These are phyloP conservation scores for Lactifluus echinatus DNA, from an alignment of 768 basidiomycete species.

Conservation along the genomic window DNA sequence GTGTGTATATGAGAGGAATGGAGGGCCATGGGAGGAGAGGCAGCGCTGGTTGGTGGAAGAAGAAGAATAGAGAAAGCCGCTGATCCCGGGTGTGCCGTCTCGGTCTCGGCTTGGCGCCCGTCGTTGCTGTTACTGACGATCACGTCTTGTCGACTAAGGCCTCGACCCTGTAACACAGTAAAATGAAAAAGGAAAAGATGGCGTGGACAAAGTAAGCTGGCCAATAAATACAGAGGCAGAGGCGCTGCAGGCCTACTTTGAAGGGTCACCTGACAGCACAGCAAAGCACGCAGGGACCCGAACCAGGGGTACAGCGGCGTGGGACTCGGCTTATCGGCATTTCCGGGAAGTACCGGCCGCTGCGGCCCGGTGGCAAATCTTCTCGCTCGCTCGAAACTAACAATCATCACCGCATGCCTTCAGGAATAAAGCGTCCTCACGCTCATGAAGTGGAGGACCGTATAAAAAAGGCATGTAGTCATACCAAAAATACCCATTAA, in stretches of 20 bases:
- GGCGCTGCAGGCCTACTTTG: too few species aligned
- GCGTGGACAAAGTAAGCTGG: too few species aligned
- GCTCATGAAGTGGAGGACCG: not conserved
- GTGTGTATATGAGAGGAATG: constrained; percentile 1
- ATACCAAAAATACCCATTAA: not conserved
- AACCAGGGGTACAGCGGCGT: too few species aligned
- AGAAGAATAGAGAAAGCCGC: not conserved
- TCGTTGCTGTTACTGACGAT: not conserved
- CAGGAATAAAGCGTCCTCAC: constrained; percentile 1
- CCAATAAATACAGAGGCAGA: too few species aligned
- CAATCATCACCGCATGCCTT: not conserved
- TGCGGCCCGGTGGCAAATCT: constrained; percentile 1
- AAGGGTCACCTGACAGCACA: too few species aligned
- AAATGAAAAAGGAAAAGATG: too few species aligned
- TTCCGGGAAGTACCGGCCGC: too few species aligned
- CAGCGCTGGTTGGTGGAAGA: not conserved
- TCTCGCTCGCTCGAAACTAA: not conserved
- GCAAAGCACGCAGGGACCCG: too few species aligned
- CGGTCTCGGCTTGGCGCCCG: not conserved
- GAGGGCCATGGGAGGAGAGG: not conserved
- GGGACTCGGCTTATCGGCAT: too few species aligned
- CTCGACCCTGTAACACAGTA: too few species aligned
- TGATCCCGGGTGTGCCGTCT: not conserved
- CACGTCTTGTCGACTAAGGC: too few species aligned
- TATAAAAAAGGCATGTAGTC: not conserved